phyloP scores from a whole-genome alignment of 768 basidiomycete genomes.

The Tylopilus sp. region DNA sequence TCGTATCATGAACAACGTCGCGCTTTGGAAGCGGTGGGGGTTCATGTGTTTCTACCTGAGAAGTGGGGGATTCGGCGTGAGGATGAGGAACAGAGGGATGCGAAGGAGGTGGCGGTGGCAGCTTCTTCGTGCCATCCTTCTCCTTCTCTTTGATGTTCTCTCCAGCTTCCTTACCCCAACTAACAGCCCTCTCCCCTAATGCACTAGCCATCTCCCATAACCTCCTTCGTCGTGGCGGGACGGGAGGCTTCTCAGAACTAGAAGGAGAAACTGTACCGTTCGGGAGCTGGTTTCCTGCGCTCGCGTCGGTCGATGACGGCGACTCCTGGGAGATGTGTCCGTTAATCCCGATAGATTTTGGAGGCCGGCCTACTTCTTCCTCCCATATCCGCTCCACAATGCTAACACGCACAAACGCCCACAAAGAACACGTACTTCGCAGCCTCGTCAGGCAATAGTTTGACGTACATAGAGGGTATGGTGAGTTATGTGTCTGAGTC shows the following conservation, averaged over 20 bases:
- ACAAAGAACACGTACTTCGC: conserved; percentile 83
- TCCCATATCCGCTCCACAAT: conserved; percentile 89
- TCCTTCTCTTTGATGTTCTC: conserved; percentile 35
- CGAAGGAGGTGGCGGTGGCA: conserved; percentile 23
- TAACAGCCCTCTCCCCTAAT: conserved; percentile 54
- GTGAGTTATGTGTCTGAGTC: conserved; percentile 23
- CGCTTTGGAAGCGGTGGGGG: conserved; percentile 54
- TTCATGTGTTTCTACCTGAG: conserved; percentile 9
- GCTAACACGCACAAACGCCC: conserved; percentile 82
- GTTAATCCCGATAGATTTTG: conserved; percentile 17
- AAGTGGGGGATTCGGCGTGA: conserved; percentile 11
- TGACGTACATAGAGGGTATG: conserved; percentile 71
- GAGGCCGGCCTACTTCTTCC: conserved; percentile 53
- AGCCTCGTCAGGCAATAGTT: conserved; percentile 87
- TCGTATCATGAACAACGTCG: conserved; percentile 35
- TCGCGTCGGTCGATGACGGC: not conserved
- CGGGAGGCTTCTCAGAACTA: conserved; percentile 47
- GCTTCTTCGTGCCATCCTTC: conserved; percentile 21
- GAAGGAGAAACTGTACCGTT: not conserved
- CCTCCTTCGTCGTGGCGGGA: conserved; percentile 60
- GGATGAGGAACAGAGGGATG: conserved; percentile 24
- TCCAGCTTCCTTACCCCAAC: conserved; percentile 46
- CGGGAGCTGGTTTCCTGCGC: conserved; percentile 1
- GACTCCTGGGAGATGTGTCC: not conserved
- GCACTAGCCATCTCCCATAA: conserved; percentile 70